Base-by-base conservation (phyloP, 495 filamentous ascomycete species). In the Melanomma pulvis-pyrius region DNA sequence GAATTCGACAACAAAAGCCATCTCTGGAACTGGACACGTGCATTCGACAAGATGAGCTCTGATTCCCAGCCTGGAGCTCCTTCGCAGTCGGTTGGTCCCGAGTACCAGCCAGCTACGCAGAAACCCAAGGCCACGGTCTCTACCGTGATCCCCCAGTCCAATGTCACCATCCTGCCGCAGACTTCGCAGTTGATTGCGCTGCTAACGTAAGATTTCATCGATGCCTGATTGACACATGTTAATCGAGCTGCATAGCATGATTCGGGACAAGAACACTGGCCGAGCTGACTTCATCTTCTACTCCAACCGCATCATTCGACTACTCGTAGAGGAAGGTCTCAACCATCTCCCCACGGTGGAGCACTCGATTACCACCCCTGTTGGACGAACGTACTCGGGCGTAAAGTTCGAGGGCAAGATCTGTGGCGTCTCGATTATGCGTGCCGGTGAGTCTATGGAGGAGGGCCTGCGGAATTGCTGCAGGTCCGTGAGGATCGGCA, bases 281-380 rank as follows among this genome's bases (percentile, higher is more conserved):
- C 89, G 94, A 53, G 94, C 92, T 36, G 94, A 98, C 78, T 98
- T 98, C 77, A 96, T 98, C 72, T 98, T 98, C 82, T 97, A 97
- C 78, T 97, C 93, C 51, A 98, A 98, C 80, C 87, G 94, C 67
- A 98, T 98, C 74, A 98, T 98, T 74, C 92, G 96, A 24, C 83
- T 98, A n/a, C 84, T 98, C 12, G 96, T 98, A 25, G 94, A 98
- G 77, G 94, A 98, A 78, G 94, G 96, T 13, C 82, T 98, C 34
- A 98, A 98, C 77, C 94, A 98, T 77, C 86, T 98, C 28, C 94
- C 94, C 17, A 92, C 96, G 22, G 84, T 96, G 29, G 88, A 90
- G 69, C 90, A 94, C 72, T 86, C 88, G 2, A 86, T 98, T 66
- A 94, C 89, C 21, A 97, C 94, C 19, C 94, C 96, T 0, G 90